Conservation (phyloP, 139 green algal genomes). For the Haematococcus sp. region DNA sequence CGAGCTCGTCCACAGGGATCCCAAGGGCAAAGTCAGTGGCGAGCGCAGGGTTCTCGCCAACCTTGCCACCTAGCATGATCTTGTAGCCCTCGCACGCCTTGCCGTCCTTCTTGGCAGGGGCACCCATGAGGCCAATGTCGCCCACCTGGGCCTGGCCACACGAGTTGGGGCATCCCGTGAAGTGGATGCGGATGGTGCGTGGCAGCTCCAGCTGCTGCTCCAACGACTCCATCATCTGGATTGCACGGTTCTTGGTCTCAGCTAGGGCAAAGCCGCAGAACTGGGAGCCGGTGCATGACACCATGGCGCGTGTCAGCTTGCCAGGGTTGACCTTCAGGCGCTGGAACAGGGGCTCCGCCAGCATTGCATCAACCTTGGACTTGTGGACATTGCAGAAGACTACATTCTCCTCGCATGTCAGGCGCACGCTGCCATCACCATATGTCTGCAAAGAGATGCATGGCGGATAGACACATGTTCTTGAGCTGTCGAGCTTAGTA, state of each 20-base stretch:
- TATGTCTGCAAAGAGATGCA: slow-evolving; percentile 57
- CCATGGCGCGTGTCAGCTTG: slow-evolving; percentile 50
- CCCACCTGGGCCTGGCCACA: slow-evolving; percentile 95
- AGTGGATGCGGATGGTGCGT: slow-evolving; percentile 89
- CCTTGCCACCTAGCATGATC: slow-evolving; percentile 84
- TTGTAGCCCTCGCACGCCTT: slow-evolving; percentile 91
- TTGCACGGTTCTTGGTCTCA: slow-evolving; percentile 85
- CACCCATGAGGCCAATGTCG: slow-evolving; percentile 94
- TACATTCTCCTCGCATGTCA: slow-evolving; percentile 97
- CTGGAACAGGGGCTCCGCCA: slow-evolving; percentile 86
- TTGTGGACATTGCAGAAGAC: slow-evolving; percentile 88
- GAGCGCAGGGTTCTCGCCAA: slow-evolving; percentile 71
- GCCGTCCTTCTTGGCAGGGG: slow-evolving; percentile 79
- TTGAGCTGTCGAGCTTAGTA: too few species aligned
- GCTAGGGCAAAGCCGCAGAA: slow-evolving; percentile 96
- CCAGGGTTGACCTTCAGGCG: slow-evolving; percentile 60
- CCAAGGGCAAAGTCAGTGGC: slow-evolving; percentile 63
- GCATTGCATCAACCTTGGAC: slow-evolving; percentile 75
- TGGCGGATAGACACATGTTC: background rate
- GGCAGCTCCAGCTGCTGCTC: slow-evolving; percentile 84
- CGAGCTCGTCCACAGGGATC: slow-evolving; percentile 55
- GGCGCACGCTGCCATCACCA: slow-evolving; percentile 82
- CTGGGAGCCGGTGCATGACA: slow-evolving; percentile 92
- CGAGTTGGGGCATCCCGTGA: slow-evolving; percentile 97
- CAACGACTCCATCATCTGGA: slow-evolving; percentile 43